Conservation (phyloP, 129 eudicot species). For the Calendula officinalis region DNA sequence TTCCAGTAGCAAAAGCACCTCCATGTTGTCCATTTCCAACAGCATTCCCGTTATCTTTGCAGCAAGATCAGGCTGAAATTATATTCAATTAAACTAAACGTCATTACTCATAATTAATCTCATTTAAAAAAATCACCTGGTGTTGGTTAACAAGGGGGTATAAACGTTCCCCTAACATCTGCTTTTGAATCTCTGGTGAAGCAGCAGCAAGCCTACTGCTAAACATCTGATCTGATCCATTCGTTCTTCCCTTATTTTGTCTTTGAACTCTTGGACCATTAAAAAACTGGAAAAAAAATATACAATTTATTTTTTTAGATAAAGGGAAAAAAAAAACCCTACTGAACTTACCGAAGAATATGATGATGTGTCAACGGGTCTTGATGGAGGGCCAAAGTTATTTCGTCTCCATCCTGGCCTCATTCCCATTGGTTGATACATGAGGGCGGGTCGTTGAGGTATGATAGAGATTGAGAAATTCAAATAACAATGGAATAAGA, state of each 20-base stretch:
- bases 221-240: slow-evolving; percentile 56
- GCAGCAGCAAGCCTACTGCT: slow-evolving; percentile 79
- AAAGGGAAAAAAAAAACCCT: not conserved
- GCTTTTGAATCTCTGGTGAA: slow-evolving; percentile 68
- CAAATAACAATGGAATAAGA: too few species aligned
- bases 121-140: slow-evolving; percentile 40
- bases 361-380: slow-evolving; percentile 52
- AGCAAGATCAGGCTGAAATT: slow-evolving; percentile 74
- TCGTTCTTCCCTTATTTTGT: slow-evolving; percentile 61
- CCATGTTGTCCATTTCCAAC: slow-evolving; percentile 88
- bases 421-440: slow-evolving; percentile 65
- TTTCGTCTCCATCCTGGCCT: slow-evolving; percentile 78
- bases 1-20: slow-evolving; percentile 62
- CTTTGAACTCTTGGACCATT: slow-evolving; percentile 50
- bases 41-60: slow-evolving; percentile 93
- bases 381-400: slow-evolving; percentile 51
- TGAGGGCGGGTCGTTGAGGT: slow-evolving; percentile 56
- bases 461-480: too few species aligned
- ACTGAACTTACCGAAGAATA: slow-evolving; percentile 45
- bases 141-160: slow-evolving; percentile 71
- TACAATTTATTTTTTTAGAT: not conserved
- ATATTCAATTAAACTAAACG: not conserved
- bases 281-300: too few species aligned
- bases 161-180: slow-evolving; percentile 74
- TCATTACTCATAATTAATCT: not conserved